Percentiles rank a stretch among this genome's conserved stretches.
Evolutionary conservation across 306 rosid genomes (phyloP).

Genomic region (Trichosanthes cucumerina): DNA sequence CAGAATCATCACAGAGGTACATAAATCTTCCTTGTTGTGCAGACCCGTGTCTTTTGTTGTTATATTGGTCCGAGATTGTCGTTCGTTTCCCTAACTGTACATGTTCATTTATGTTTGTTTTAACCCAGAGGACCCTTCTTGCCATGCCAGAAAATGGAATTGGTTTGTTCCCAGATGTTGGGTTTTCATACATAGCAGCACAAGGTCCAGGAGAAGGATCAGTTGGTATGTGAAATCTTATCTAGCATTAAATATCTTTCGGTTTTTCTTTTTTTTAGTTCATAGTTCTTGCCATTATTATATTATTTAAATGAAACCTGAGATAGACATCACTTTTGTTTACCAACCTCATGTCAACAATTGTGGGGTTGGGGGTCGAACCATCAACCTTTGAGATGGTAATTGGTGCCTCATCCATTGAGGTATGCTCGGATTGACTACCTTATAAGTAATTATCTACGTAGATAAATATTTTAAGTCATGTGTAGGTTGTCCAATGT

Average conservation of each 20-base stretch:
- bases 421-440: too few species aligned
- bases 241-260: background rate
- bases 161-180: slow-evolving; percentile 94
- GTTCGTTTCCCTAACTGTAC: slow-evolving; percentile 7
- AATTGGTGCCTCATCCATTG: too few species aligned
- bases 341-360: background rate
- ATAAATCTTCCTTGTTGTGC: slow-evolving; percentile 10
- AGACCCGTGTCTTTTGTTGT: background rate
- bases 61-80: background rate
- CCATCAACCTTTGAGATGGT: too few species aligned
- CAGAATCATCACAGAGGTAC: slow-evolving; percentile 87
- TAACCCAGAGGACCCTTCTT: slow-evolving; percentile 72
- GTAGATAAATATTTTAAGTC: background rate
- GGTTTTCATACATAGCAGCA: slow-evolving; percentile 87
- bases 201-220: slow-evolving; percentile 95
- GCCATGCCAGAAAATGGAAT: slow-evolving; percentile 99
- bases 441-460: background rate
- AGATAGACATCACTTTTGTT: background rate
- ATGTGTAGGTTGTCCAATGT: background rate
- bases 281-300: background rate
- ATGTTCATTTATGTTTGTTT: background rate
- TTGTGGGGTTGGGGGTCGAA: too few species aligned
- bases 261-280: background rate
- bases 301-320: background rate
- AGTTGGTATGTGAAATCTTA: slow-evolving; percentile 40